Conservation (phyloP, 345 rosid species). For the Boechera divaricarpa region DNA sequence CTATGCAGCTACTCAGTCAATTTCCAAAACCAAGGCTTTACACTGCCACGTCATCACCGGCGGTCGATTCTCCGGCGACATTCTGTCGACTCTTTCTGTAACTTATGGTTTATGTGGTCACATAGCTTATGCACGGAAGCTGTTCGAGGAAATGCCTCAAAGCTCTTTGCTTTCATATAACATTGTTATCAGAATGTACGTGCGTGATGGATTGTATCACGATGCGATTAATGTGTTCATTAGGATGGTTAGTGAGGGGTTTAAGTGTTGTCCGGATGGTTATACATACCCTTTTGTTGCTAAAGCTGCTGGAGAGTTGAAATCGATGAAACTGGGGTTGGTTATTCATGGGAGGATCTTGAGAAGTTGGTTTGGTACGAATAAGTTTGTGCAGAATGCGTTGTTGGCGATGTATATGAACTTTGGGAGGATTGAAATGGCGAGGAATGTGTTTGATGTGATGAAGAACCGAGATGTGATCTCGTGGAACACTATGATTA, state of each 20-base stretch:
- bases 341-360: conserved; percentile 56
- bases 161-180: conserved; percentile 52
- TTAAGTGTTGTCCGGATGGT: conserved; percentile 53
- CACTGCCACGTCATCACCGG: conserved; percentile 57
- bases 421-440: conserved; percentile 52
- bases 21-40: conserved; percentile 50
- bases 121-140: conserved; percentile 43
- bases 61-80: conserved; percentile 41
- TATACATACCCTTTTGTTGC: conserved; percentile 60
- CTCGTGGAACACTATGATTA: conserved; percentile 72
- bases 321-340: conserved; percentile 49
- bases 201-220: conserved; percentile 37
- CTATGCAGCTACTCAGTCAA: conserved; percentile 50
- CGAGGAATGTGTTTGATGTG: conserved; percentile 56
- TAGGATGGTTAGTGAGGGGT: conserved; percentile 52
- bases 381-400: conserved; percentile 60
- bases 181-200: conserved; percentile 53
- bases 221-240: conserved; percentile 52
- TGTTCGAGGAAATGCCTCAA: conserved; percentile 62
- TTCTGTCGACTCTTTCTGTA: conserved; percentile 38
- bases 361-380: conserved; percentile 48
- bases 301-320: conserved; percentile 59
- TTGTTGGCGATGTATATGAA: conserved; percentile 72
- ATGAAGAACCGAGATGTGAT: conserved; percentile 59
- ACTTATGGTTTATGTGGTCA: conserved; percentile 38